Conservation (phyloP, 441 rosid genomes). For the Erysimum pusillum region DNA sequence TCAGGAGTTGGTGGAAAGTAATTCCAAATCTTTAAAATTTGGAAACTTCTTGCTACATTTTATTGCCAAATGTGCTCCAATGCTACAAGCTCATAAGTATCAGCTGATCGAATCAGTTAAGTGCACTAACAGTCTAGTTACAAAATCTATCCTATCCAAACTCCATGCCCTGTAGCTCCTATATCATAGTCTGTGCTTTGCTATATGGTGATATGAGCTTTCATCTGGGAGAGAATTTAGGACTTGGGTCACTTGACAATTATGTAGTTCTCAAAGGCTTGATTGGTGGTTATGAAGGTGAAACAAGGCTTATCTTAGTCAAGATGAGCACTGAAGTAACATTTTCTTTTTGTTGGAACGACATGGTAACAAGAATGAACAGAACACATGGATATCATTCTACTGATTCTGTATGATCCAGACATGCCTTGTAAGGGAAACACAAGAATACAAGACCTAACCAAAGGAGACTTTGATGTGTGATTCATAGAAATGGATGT, state of each 20-base stretch:
- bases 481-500: not conserved
- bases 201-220: conserved; percentile 2
- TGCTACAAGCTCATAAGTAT: conserved; percentile 58
- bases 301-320: conserved; percentile 1
- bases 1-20: conserved; percentile 53
- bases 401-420: not conserved
- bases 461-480: not conserved
- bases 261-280: not conserved
- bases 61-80: conserved; percentile 57
- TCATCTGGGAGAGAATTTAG: not conserved
- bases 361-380: conserved; percentile 1
- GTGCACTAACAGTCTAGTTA: conserved; percentile 68
- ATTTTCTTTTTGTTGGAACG: conserved; percentile 13
- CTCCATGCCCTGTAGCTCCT: conserved; percentile 59
- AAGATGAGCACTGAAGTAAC: not conserved
- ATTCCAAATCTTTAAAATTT: conserved; percentile 72
- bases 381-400: not conserved
- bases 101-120: conserved; percentile 60
- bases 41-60: conserved; percentile 74
- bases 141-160: conserved; percentile 70
- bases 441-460: conserved; percentile 5
- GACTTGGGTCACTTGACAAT: not conserved
- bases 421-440: conserved; percentile 19
- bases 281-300: not conserved
- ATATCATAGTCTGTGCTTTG: not conserved